Conservation (phyloP, 164 flowering plant genomes). For the Warburgia ugandensis region DNA sequence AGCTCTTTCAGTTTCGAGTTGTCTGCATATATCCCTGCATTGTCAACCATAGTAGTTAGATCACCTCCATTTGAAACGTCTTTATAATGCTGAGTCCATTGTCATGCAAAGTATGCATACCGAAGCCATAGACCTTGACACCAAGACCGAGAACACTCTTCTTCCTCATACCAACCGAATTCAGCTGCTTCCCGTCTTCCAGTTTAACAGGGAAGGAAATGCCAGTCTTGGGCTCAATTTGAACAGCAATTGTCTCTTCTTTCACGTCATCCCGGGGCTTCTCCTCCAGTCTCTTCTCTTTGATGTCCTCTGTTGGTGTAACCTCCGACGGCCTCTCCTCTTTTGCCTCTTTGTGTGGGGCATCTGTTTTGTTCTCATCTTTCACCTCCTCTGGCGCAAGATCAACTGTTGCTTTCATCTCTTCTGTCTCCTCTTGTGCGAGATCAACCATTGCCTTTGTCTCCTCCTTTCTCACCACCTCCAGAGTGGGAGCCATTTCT, state of each 20-base stretch:
- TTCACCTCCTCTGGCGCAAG: not conserved
- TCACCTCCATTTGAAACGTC: not conserved
- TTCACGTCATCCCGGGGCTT: not conserved
- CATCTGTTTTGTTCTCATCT: not conserved
- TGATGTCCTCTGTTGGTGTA: no score
- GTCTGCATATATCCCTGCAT: slow-evolving; percentile 50
- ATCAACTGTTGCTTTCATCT: not conserved
- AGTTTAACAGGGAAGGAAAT: slow-evolving; percentile 44
- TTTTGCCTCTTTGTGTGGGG: not conserved
- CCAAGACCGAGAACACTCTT: slow-evolving; percentile 45
- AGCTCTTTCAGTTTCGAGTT: slow-evolving; percentile 41
- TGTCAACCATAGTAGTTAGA: not conserved
- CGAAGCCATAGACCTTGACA: slow-evolving; percentile 54
- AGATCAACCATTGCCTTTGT: not conserved
- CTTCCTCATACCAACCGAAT: slow-evolving; percentile 48
- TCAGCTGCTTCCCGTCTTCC: slow-evolving; percentile 43
- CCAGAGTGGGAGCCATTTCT: slow-evolving; percentile 22
- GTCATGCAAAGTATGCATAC: slow-evolving; percentile 17
- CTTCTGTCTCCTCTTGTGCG: not conserved
- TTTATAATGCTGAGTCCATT: no score
- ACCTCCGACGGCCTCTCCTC: no score
- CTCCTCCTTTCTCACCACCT: slow-evolving; percentile 17
- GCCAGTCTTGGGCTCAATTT: slow-evolving; percentile 53
- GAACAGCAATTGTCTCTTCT: slow-evolving; percentile 10
- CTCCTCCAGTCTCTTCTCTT: not conserved